Conservation (phyloP, 257 asterid species). For the Craterostigma plantagineum region DNA sequence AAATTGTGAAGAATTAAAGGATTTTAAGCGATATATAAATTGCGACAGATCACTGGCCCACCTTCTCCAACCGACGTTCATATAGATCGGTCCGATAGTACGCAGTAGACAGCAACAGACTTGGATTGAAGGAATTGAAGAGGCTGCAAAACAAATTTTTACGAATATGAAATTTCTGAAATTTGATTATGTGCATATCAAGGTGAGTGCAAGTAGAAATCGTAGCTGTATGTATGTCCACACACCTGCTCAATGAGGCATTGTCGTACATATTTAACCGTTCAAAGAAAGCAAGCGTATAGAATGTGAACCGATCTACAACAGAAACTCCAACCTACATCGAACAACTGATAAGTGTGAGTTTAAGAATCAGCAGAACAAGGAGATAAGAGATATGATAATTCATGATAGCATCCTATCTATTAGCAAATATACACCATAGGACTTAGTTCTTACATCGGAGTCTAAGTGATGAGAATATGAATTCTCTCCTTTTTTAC, state of each 20-base stretch:
- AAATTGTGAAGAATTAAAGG: background rate
- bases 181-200: background rate
- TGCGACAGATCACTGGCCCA: conserved; percentile 10
- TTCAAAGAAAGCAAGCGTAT: conserved; percentile 96
- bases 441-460: conserved; percentile 39
- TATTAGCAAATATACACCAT: conserved; percentile 1
- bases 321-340: conserved; percentile 95
- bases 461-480: conserved; percentile 90
- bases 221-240: background rate
- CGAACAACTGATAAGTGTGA: conserved; percentile 9
- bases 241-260: conserved; percentile 84
- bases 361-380: conserved; percentile 2
- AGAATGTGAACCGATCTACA: conserved; percentile 84
- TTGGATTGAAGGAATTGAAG: conserved; percentile 72
- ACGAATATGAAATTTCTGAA: conserved; percentile 7
- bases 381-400: conserved; percentile 5
- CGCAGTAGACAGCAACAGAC: conserved; percentile 71
- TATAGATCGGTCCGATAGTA: conserved; percentile 70
- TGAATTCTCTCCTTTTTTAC: conserved; percentile 94
- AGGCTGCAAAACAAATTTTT: conserved; percentile 40
- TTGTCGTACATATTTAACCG: conserved; percentile 81
- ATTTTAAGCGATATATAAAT: background rate
- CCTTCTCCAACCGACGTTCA: conserved; percentile 58
- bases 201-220: background rate
- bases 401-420: conserved; percentile 7